These are phyloP conservation scores for Clavulina sp. DNA, from an alignment of 768 basidiomycete genomes.

Conservation along the genomic window DNA sequence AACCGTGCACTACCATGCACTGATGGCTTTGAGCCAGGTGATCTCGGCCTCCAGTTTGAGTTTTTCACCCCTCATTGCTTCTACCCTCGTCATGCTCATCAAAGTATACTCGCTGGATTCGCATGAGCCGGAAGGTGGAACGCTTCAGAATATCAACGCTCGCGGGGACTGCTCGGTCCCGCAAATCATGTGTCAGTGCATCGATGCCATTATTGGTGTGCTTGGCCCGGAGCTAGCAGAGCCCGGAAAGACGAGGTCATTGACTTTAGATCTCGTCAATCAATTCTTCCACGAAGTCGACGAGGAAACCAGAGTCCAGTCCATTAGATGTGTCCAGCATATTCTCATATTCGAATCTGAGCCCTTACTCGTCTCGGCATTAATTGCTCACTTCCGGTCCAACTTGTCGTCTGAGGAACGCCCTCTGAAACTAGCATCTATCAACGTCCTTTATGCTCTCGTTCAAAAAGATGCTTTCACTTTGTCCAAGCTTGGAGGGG, in stretches of 20 bases:
- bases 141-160: constrained; percentile 61
- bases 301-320: constrained; percentile 78
- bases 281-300: constrained; percentile 76
- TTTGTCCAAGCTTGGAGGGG: constrained; percentile 88
- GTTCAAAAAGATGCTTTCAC: constrained; percentile 86
- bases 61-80: constrained; percentile 75
- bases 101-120: constrained; percentile 80
- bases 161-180: constrained; percentile 86
- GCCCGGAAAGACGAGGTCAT: constrained; percentile 53
- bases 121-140: constrained; percentile 87
- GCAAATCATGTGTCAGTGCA: constrained; percentile 77
- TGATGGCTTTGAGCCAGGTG: constrained; percentile 69
- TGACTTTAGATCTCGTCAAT: constrained; percentile 70
- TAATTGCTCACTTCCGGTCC: constrained; percentile 59
- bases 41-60: constrained; percentile 83
- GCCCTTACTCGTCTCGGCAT: constrained; percentile 60
- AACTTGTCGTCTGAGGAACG: constrained; percentile 68
- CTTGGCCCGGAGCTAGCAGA: constrained; percentile 94
- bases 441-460: constrained; percentile 91
- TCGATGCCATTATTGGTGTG: constrained; percentile 84
- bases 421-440: constrained; percentile 82
- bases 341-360: constrained; percentile 91
- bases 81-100: constrained; percentile 76
- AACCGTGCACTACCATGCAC: constrained; percentile 84
- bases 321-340: constrained; percentile 91